Base-by-base conservation (phyloP, 116 monocot genomes). In the Trichopus zeylanicus region DNA sequence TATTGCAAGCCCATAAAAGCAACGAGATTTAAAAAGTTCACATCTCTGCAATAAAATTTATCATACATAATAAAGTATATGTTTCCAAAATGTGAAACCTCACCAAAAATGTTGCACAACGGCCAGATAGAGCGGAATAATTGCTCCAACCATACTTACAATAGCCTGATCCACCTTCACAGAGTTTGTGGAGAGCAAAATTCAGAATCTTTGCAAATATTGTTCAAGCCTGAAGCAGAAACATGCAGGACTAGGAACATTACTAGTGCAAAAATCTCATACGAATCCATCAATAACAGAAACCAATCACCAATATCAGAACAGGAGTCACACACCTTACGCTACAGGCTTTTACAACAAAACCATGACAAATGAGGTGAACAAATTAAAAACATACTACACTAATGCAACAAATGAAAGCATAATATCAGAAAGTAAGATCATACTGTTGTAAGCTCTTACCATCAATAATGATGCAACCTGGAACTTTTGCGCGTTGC, bases 91-190 rank as follows among this genome's bases (percentile, higher is more conserved):
- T 19, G 46, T 29, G 26, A 48, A 53, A 29, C 31, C 72, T 74
- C 62, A 86, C 81, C 63, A 86, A 68, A 66, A 86, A 86, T 49
- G 82, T 86, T 12, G 88, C 85, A 73, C 88, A 93, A 25, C 85
- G 93, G 37, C 93, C 93, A 35, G 93, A 93, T 56, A 88, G 93
- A 72, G 73, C 62, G 61, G 47, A n/a, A 78, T 82, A 85, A 74
- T 93, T 88, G 84, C 93, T 88, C 88, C 85, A 88, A 49, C 93
- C 93, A 80, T 82, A 93, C 59, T 93, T 93, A 68, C 88, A 85
- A 52, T 95, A 95, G 48, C 95, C 95, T 46, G 90, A 95, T 70
- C 95, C 95, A 79, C 95, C 95, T 95, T 61, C 46, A 71, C 13
- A 46, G 5, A 26, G 29, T 7, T 65, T 59, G 34, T 21, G 70